Evolutionary conservation across 805 yeast genomes (phyloP).

Genomic region (Metschnikowia lochheadii): DNA sequence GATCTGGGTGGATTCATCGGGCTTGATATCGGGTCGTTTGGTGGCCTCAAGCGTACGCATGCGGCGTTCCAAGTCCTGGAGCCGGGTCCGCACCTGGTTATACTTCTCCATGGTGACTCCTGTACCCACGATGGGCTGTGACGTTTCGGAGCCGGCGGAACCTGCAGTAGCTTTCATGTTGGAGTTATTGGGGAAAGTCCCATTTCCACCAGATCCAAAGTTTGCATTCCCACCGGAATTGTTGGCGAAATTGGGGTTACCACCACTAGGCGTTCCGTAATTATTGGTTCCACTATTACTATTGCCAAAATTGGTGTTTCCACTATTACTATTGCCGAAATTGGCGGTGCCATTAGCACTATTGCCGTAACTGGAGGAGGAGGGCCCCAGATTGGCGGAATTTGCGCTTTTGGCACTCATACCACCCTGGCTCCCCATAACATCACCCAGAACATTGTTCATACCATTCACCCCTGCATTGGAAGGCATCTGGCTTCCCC

Average conservation of each 20-base stretch:
- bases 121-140: neutral
- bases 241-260: neutral
- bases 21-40: slow-evolving; percentile 40
- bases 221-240: neutral
- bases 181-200: too few relatives aligned
- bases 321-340: neutral
- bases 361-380: too few relatives aligned
- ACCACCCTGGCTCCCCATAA: neutral
- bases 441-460: neutral
- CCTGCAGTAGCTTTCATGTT: neutral
- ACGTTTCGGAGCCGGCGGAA: neutral
- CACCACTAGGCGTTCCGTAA: too few relatives aligned
- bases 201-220: too few relatives aligned
- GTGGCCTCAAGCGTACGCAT: slow-evolving; percentile 48
- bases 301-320: neutral
- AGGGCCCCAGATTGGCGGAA: neutral
- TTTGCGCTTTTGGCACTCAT: neutral
- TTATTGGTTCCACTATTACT: too few relatives aligned
- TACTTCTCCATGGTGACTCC: slow-evolving; percentile 34
- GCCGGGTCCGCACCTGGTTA: slow-evolving; percentile 42
- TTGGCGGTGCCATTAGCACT: neutral
- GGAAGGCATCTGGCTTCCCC: too few relatives aligned
- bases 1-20: slow-evolving; percentile 43
- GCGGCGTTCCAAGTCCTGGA: slow-evolving; percentile 48
- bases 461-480: neutral